phyloP scores from a whole-genome alignment of 805 yeast species.

The Saccharomycopsis sp. region DNA sequence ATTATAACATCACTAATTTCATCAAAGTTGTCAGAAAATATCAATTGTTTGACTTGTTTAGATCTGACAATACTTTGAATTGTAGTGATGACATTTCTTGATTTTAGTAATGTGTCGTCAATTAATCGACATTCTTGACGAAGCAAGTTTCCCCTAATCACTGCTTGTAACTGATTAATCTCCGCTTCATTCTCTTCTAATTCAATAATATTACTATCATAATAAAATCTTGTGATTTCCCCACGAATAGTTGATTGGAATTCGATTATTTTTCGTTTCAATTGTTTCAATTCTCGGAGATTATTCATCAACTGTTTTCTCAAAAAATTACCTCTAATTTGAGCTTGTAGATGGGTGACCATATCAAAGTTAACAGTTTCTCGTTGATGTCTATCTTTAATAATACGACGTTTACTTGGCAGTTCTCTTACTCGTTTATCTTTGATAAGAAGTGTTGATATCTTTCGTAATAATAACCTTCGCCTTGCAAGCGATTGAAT shows the following conservation, averaged over 20 bases:
- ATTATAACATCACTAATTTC: slow-evolving; percentile 1
- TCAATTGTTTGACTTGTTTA: slow-evolving; percentile 1
- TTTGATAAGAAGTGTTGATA: background rate
- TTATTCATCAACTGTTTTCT: slow-evolving; percentile 22
- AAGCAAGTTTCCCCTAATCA: slow-evolving; percentile 32
- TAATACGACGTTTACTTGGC: background rate
- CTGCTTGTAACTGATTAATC: slow-evolving; percentile 26
- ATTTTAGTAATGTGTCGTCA: background rate
- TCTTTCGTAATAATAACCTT: background rate
- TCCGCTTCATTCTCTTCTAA: slow-evolving; percentile 5
- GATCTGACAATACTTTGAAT: slow-evolving; percentile 13
- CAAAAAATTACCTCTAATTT: slow-evolving; percentile 39
- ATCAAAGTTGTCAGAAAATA: background rate
- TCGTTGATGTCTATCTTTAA: background rate
- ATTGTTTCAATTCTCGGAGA: slow-evolving; percentile 2
- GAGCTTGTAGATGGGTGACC: slow-evolving; percentile 13
- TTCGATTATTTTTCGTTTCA: slow-evolving; percentile 11
- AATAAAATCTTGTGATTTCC: slow-evolving; percentile 22
- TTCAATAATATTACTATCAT: slow-evolving; percentile 5
- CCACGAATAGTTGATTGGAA: slow-evolving; percentile 36
- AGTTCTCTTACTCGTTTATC: slow-evolving; percentile 1
- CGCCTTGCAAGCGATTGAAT: slow-evolving; percentile 52
- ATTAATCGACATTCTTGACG: slow-evolving; percentile 27
- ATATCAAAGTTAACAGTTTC: background rate
- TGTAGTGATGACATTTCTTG: background rate